Evolutionary conservation across 345 rosid genomes (phyloP), one percentile per base, ranked within the genome.

Genomic region (Fremontodendron californicum): DNA sequence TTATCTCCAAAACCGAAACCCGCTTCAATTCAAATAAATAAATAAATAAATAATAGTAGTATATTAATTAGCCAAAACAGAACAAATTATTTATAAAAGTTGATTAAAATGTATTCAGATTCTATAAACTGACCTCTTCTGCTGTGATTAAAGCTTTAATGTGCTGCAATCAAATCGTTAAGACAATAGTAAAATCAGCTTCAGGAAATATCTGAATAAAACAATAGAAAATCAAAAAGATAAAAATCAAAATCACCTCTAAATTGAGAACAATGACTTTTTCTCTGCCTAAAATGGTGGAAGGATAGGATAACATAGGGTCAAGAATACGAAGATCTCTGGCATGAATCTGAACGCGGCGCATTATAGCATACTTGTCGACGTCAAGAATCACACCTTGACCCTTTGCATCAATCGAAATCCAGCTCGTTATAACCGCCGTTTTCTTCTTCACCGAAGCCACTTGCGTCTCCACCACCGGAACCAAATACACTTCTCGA

Each of bases 281-380:
- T 39, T 87, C 92, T 42, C 92, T 75, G 43, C 92, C 88, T 6
- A 89, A 75, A 35, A 89, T 84, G 2, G 84, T 75, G 2, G 92
- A 87, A 67, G 92, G 92, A 57, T 85, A 83, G 0, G 86, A 85
- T 8, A 87, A 73, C 80, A 89, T 51, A 25, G 92, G 90, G 65
- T 89, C 90, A 9, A 89, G 89, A 70, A 89, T 87, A 12, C 92
- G 83, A 78, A 89, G 88, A 75, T 89, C 90, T 57, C 92, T 77
- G 27, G 89, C 92, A 71, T 87, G 90, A 74, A 89, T 82, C 76
- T 82, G 86, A 39, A 87, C 89, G 10, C 87, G 83, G 2, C 86
- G 89, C 92, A 89, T 87, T 62, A 89, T 84, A n/a, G 81, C 87
- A 51, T 84, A 79, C 86, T 87, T 87, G 76, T 86, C 92, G 18